Evolutionary conservation across 2,329 filamentous ascomycete species (phyloP).

Genomic region (Sporothrix pallida): DNA sequence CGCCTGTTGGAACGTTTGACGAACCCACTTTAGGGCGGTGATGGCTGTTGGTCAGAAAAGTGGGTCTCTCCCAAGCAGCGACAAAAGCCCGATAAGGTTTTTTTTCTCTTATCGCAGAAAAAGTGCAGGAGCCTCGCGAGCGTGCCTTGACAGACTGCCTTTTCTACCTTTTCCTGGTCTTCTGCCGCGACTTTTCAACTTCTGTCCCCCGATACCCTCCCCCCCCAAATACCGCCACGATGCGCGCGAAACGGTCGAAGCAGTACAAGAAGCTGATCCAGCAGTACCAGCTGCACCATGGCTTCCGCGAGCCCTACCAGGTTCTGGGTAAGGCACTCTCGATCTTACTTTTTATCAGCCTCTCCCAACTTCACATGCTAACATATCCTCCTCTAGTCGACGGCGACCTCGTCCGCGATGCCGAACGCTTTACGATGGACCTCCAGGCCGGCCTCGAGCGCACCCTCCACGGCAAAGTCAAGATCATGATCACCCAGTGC

Average conservation of each 20-base stretch:
- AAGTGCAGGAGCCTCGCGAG: background rate
- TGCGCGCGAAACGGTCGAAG: slow-evolving; percentile 50
- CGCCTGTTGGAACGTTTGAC: background rate
- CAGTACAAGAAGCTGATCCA: slow-evolving; percentile 84
- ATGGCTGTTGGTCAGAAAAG: slow-evolving; percentile 17
- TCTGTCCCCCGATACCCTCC: background rate
- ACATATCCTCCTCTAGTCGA: slow-evolving; percentile 61
- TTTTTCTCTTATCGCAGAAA: slow-evolving; percentile 36
- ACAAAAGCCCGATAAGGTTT: slow-evolving; percentile 35
- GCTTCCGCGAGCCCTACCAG: slow-evolving; percentile 94
- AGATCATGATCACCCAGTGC: slow-evolving; percentile 59
- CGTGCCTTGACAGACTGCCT: background rate
- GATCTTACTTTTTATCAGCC: too few relatives aligned
- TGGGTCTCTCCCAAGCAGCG: slow-evolving; percentile 6
- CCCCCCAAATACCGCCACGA: slow-evolving; percentile 29
- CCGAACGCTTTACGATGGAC: slow-evolving; percentile 87
- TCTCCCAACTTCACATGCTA: background rate
- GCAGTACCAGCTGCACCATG: slow-evolving; percentile 84
- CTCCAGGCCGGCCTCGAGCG: slow-evolving; percentile 76
- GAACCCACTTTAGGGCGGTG: background rate
- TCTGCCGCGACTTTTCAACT: background rate
- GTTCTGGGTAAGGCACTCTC: slow-evolving; percentile 66
- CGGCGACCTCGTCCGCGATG: slow-evolving; percentile 81
- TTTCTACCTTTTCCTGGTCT: background rate
- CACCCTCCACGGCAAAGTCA: slow-evolving; percentile 85